These are phyloP conservation scores for Podospora anserina DNA, from an alignment of 495 filamentous ascomycete species.

Conservation along the genomic window DNA sequence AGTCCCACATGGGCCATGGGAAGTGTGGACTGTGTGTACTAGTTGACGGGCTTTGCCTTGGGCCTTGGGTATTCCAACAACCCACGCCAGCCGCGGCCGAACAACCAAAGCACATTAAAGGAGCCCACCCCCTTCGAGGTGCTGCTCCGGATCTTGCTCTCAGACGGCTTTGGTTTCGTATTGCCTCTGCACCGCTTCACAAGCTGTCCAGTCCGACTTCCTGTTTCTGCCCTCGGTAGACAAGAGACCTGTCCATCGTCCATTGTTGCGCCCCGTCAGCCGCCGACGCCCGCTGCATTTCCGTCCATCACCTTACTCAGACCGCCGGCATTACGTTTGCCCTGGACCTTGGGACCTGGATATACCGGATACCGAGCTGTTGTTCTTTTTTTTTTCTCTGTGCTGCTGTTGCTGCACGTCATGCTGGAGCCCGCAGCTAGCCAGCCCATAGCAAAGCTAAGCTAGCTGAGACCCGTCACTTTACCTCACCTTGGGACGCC, in stretches of 20 bases:
- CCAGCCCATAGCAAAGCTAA: slow-evolving; percentile 13
- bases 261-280: too few relatives aligned
- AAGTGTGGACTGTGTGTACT: neutral
- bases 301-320: neutral
- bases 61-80: slow-evolving; percentile 5
- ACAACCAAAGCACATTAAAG: slow-evolving; percentile 21
- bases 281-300: neutral
- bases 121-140: slow-evolving; percentile 29
- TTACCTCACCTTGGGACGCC: neutral
- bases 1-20: neutral
- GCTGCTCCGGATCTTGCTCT: slow-evolving; percentile 25
- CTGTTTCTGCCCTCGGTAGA: neutral
- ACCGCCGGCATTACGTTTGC: neutral
- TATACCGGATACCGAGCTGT: neutral
- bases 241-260: too few relatives aligned
- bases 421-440: slow-evolving; percentile 18
- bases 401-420: slow-evolving; percentile 21
- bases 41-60: neutral
- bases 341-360: neutral
- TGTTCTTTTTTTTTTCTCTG: neutral
- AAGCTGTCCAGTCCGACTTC: neutral
- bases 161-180: slow-evolving; percentile 21
- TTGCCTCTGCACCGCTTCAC: neutral
- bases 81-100: slow-evolving; percentile 23
- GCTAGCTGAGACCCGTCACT: slow-evolving; percentile 13